phyloP scores from a whole-genome alignment of 345 rosid species.

The Draba incana region DNA sequence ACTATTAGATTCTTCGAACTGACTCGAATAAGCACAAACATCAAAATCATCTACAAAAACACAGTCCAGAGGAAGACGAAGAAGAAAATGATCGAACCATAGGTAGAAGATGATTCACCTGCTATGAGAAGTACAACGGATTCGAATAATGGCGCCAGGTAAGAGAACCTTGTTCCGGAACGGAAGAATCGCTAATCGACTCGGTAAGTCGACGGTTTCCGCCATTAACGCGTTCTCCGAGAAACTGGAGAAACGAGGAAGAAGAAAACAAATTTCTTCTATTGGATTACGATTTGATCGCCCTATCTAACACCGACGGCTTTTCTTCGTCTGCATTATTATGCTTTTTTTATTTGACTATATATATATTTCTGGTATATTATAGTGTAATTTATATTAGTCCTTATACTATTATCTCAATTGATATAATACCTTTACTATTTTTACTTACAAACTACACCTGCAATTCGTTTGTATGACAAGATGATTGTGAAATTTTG shows the following conservation, averaged over 20 bases:
- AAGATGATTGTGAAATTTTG: no score
- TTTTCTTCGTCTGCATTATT: constrained; percentile 27
- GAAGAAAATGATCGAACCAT: background rate
- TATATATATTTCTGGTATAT: background rate
- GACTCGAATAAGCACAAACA: constrained; percentile 3
- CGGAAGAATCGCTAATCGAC: constrained; percentile 91
- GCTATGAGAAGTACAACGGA: constrained; percentile 98
- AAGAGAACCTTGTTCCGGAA: constrained; percentile 94
- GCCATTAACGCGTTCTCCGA: constrained; percentile 52
- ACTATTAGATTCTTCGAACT: background rate
- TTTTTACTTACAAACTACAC: background rate
- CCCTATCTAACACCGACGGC: constrained; percentile 26
- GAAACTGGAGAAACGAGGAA: background rate
- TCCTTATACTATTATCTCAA: background rate
- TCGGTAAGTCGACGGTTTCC: constrained; percentile 93
- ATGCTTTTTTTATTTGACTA: constrained; percentile 12
- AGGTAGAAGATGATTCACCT: constrained; percentile 48
- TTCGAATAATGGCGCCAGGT: constrained; percentile 98
- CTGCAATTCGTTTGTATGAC: no score
- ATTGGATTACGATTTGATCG: constrained; percentile 29
- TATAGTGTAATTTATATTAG: background rate
- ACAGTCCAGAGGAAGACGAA: constrained; percentile 24
- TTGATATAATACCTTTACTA: background rate
- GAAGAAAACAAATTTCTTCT: background rate
- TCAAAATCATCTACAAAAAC: background rate